Evolutionary conservation across 2,329 filamentous ascomycete genomes (phyloP).

Genomic region (Phaeosphaeriaceae sp.): DNA sequence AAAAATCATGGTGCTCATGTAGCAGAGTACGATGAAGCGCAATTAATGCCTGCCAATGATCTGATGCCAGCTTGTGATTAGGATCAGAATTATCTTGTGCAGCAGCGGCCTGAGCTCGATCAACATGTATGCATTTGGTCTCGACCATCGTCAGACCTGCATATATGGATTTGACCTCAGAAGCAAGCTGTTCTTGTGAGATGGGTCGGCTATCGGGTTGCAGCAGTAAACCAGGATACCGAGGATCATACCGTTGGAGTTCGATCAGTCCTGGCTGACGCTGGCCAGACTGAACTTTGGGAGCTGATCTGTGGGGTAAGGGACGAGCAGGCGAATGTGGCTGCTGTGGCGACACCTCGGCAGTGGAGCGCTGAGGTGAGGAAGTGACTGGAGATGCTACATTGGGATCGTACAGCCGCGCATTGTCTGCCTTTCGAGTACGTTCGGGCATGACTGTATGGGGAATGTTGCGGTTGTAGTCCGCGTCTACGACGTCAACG

Average conservation of each 20-base stretch:
- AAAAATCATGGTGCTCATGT: conserved; percentile 71
- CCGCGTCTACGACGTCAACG: conserved; percentile 31
- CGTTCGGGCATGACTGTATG: conserved; percentile 22
- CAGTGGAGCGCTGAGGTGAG: conserved; percentile 27
- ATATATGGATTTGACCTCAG: conserved; percentile 85
- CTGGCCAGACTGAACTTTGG: conserved; percentile 14
- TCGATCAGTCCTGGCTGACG: conserved; percentile 46
- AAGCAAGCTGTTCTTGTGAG: conserved; percentile 77
- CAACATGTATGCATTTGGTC: conserved; percentile 83
- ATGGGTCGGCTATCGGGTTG: conserved; percentile 73
- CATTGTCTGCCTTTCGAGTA: conserved; percentile 23
- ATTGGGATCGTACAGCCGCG: conserved; percentile 30
- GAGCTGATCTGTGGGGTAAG: conserved; percentile 17
- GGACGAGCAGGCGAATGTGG: conserved; percentile 17
- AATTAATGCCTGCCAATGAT: conserved; percentile 86
- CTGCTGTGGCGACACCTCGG: conserved; percentile 26
- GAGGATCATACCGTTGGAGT: conserved; percentile 34
- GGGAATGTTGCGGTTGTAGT: conserved; percentile 32
- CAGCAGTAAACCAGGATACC: conserved; percentile 52
- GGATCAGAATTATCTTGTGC: conserved; percentile 59
- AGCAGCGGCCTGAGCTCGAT: conserved; percentile 65
- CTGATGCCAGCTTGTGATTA: conserved; percentile 56
- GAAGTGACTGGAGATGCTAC: conserved; percentile 17
- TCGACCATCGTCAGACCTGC: conserved; percentile 86
- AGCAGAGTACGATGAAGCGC: conserved; percentile 80